A percentile compares a stretch with the other conserved stretches of the same genome.
Conservation (phyloP, 2,329 filamentous ascomycete genomes). For the Arthroderma uncinatum region DNA sequence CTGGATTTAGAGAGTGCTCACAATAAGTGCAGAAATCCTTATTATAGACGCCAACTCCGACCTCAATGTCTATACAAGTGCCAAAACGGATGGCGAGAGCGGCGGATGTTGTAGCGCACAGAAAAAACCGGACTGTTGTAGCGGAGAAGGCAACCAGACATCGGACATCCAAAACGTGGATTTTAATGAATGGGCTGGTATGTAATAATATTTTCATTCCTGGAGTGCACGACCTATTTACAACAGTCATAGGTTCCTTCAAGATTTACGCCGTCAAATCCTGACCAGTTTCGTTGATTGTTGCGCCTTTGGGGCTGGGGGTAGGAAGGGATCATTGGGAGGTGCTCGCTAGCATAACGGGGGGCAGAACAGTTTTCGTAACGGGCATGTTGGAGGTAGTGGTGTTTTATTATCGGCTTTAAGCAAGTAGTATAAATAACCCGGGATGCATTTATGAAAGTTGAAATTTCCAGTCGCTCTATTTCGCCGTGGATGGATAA, state of each 20-base stretch:
- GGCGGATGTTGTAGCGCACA: constrained; percentile 14
- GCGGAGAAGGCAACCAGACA: background rate
- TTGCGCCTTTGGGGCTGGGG: background rate
- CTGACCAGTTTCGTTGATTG: constrained; percentile 26
- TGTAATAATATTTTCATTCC: constrained; percentile 18
- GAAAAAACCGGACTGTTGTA: constrained; percentile 6
- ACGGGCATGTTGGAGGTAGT: too few species aligned
- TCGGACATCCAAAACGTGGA: constrained; percentile 25
- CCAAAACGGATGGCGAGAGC: constrained; percentile 16
- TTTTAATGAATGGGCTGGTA: constrained; percentile 44
- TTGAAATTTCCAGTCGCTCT: too few species aligned
- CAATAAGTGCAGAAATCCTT: constrained; percentile 27
- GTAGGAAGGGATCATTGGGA: background rate
- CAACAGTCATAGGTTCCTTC: constrained; percentile 32
- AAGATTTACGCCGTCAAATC: constrained; percentile 43
- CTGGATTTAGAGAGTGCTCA: background rate
- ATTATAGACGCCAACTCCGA: constrained; percentile 39
- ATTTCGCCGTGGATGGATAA: too few species aligned
- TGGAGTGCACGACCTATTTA: constrained; percentile 4
- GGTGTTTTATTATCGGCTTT: too few species aligned
- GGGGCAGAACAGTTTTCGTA: background rate
- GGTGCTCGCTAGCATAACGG: background rate
- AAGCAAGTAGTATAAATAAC: too few species aligned
- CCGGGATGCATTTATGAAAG: too few species aligned
- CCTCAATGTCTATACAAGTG: constrained; percentile 37